These are phyloP conservation scores for button mushroom (Agaricus bisporus) DNA, from an alignment of 768 basidiomycete species.

Conservation along the genomic window DNA sequence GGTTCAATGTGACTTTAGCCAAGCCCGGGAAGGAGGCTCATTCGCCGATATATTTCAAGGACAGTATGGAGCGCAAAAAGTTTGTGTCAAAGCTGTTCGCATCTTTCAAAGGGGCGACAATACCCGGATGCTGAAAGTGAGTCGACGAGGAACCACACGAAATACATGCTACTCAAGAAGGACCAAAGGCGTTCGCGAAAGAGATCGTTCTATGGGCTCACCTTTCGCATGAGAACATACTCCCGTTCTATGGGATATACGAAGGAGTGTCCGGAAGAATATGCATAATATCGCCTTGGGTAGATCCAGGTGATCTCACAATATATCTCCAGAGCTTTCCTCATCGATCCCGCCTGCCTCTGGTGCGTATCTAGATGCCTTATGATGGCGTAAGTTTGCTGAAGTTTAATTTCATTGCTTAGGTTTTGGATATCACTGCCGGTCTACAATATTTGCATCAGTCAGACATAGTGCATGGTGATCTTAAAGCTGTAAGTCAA, in stretches of 20 bases:
- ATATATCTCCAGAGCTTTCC: constrained; percentile 13
- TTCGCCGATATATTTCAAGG: constrained; percentile 1
- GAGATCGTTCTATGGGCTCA: constrained; percentile 30
- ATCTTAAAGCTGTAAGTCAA: neutral
- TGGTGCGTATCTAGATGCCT: constrained; percentile 9
- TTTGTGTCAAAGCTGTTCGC: constrained; percentile 9
- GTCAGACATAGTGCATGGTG: neutral
- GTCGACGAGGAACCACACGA: neutral
- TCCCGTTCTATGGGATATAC: constrained; percentile 27
- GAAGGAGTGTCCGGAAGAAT: neutral
- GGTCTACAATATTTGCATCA: neutral
- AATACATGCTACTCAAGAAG: neutral
- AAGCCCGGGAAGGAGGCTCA: neutral
- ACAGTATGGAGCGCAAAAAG: neutral
- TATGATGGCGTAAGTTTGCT: neutral
- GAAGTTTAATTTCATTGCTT: neutral
- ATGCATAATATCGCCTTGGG: constrained; percentile 18
- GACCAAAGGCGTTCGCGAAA: neutral
- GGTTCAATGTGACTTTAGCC: neutral
- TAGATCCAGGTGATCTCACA: constrained; percentile 14
- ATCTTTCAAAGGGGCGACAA: neutral
- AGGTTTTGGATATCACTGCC: neutral
- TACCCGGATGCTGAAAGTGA: neutral
- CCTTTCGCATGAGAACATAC: constrained; percentile 26
- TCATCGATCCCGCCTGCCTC: constrained; percentile 7